A percentile compares a stretch with the other conserved stretches of the same genome.
Evolutionary conservation across 441 rosid species (phyloP).

Genomic region (Euphorbia celastroides): DNA sequence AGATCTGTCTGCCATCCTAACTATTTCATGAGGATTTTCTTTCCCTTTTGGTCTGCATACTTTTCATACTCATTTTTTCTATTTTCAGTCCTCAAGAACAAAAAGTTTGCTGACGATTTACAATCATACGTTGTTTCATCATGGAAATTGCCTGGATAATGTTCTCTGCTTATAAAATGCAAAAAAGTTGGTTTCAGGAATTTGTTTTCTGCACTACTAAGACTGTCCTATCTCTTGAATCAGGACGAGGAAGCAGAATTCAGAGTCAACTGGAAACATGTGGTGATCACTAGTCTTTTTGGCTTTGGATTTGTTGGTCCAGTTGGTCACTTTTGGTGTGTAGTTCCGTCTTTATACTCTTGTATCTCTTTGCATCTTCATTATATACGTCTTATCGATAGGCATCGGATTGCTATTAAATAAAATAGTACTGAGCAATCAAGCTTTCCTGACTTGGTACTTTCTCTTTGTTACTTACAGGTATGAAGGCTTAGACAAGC

Average conservation of each 20-base stretch:
- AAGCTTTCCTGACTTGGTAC: neutral
- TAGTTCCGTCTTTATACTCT: slow-evolving; percentile 18
- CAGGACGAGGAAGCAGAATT: slow-evolving; percentile 56
- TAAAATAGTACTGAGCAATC: neutral
- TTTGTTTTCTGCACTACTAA: slow-evolving; percentile 17
- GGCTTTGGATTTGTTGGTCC: slow-evolving; percentile 97
- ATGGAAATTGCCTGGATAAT: neutral
- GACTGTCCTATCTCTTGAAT: slow-evolving; percentile 15
- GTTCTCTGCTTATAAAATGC: neutral
- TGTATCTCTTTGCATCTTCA: slow-evolving; percentile 15
- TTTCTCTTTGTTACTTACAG: slow-evolving; percentile 21
- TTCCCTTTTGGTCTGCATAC: neutral
- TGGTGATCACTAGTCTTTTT: slow-evolving; percentile 70
- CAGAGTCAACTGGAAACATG: slow-evolving; percentile 82
- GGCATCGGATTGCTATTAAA: slow-evolving; percentile 9
- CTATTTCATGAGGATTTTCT: slow-evolving; percentile 4
- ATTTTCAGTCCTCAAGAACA: neutral
- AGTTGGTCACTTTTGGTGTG: slow-evolving; percentile 92
- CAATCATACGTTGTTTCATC: neutral
- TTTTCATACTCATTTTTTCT: neutral
- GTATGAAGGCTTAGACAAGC: slow-evolving; percentile 83
- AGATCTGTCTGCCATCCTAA: neutral
- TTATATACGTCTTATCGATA: too few relatives aligned
- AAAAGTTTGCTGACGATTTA: neutral
- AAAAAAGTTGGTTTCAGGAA: neutral